Conservation (phyloP, 2,329 filamentous ascomycete genomes). For the Fusarium newnesense region DNA sequence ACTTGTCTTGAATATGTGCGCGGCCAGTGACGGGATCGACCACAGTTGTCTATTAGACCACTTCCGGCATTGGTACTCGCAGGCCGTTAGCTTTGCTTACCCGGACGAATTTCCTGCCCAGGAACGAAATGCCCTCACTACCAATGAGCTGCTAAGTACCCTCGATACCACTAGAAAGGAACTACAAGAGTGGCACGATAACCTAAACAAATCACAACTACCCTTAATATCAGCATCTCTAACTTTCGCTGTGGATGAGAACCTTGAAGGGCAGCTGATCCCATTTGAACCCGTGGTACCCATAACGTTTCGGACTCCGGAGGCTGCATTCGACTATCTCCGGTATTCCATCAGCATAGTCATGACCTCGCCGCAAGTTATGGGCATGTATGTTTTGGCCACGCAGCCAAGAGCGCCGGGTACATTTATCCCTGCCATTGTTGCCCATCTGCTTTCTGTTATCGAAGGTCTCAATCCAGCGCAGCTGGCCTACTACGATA, state of each 20-base stretch:
- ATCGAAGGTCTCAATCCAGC: neutral
- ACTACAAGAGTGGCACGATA: neutral
- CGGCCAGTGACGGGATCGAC: neutral
- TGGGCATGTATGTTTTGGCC: neutral
- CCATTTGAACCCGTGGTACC: accelerated
- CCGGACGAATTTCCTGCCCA: neutral
- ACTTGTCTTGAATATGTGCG: neutral
- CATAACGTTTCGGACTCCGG: neutral
- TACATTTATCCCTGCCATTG: neutral
- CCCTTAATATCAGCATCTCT: neutral
- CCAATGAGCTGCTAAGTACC: accelerated
- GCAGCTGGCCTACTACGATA: neutral
- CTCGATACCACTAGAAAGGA: neutral
- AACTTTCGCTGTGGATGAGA: neutral
- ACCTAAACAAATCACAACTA: neutral
- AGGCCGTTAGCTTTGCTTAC: neutral
- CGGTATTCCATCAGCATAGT: neutral
- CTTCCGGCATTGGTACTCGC: neutral
- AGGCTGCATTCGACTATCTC: neutral
- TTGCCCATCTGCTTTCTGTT: neutral
- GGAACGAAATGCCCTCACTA: neutral
- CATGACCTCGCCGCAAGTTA: neutral
- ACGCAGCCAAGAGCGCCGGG: accelerated
- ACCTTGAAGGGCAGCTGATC: neutral
- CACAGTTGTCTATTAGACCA: neutral